Evolutionary conservation across 1,284 basidiomycete genomes (phyloP).

Genomic region (Inonotus obliquus): DNA sequence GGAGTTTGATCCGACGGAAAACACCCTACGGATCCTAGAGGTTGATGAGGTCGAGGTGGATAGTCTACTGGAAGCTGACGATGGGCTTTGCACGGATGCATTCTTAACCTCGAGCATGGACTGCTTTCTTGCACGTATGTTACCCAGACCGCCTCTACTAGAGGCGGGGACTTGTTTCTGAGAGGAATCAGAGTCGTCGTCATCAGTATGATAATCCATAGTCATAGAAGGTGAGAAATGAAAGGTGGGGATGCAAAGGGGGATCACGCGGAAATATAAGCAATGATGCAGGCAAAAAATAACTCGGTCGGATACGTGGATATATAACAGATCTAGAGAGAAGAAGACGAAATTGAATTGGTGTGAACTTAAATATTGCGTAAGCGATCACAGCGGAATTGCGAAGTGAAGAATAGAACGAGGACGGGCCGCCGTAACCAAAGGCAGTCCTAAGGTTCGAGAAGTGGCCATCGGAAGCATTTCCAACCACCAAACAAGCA

Average conservation of each 20-base stretch:
- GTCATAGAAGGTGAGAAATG: background rate
- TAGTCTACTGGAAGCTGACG: background rate
- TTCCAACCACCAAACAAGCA: background rate
- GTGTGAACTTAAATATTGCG: background rate
- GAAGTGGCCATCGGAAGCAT: too few species aligned
- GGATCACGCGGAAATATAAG: background rate
- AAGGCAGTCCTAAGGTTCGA: too few species aligned
- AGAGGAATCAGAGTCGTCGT: background rate
- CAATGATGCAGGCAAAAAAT: background rate
- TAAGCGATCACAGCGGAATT: background rate
- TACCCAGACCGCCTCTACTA: slow-evolving; percentile 6
- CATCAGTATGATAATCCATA: background rate
- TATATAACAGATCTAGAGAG: background rate
- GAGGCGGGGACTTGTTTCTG: slow-evolving; percentile 3
- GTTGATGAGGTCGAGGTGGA: background rate
- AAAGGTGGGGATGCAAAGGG: background rate
- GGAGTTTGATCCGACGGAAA: background rate
- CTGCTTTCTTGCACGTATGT: slow-evolving; percentile 9
- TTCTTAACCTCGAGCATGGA: background rate
- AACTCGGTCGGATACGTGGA: background rate
- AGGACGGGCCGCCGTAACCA: background rate
- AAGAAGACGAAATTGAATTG: background rate
- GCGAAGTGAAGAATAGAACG: background rate
- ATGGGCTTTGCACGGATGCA: background rate
- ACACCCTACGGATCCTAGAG: background rate